These are phyloP conservation scores for Hamamelis virginiana DNA, from an alignment of 164 flowering plant species.

Conservation along the genomic window DNA sequence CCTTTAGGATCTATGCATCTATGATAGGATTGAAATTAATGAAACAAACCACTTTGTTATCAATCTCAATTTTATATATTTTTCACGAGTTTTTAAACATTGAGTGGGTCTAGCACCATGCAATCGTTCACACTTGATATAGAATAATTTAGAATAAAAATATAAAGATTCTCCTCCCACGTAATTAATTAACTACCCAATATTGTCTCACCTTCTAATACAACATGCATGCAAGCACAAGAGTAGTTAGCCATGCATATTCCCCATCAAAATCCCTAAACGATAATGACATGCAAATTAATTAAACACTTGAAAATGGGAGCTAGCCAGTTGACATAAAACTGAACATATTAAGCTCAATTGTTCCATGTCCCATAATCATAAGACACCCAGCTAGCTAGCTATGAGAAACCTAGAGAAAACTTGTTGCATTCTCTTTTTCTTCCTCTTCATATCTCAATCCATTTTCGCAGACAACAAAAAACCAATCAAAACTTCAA, in stretches of 20 bases:
- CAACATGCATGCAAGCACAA: neutral
- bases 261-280: neutral
- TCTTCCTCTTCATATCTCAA: constrained; percentile 3
- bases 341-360: no score
- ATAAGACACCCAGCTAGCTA: no score
- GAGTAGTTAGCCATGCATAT: neutral
- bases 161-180: neutral
- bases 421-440: constrained; percentile 1
- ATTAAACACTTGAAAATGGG: neutral
- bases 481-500: neutral
- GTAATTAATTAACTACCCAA: neutral
- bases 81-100: no score
- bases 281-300: neutral
- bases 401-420: neutral
- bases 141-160: no score
- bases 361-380: neutral
- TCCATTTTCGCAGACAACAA: neutral
- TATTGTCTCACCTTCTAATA: neutral
- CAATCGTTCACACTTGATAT: no score
- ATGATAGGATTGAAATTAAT: no score
- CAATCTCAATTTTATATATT: no score
- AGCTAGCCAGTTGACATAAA: no score
- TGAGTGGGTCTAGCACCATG: no score
- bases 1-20: no score
- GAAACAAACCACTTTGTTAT: no score